phyloP scores from a whole-genome alignment of 2,329 filamentous ascomycete species.

The Calonectria ilicicola region DNA sequence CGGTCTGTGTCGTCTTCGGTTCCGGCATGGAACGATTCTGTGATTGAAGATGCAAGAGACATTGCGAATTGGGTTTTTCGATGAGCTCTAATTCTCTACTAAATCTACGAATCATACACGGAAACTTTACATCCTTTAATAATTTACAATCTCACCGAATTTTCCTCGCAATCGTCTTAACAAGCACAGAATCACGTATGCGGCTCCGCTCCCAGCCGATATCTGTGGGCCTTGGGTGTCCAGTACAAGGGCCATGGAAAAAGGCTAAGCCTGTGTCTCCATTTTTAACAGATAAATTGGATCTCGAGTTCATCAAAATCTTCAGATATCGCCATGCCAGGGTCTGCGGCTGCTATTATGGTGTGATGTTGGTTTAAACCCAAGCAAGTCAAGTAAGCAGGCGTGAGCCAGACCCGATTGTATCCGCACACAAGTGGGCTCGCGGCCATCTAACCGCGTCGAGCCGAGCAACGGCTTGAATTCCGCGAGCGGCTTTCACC shows the following conservation, averaged over 20 bases:
- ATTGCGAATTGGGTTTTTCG: not conserved
- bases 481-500: slow-evolving; percentile 13
- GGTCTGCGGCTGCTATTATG: slow-evolving; percentile 1
- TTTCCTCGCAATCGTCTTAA: not conserved
- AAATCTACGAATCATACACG: not conserved
- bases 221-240: slow-evolving; percentile 4
- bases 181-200: not conserved
- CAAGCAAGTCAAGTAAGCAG: not conserved
- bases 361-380: not conserved
- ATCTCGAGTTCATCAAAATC: not conserved
- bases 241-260: not conserved
- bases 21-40: not conserved
- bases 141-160: not conserved
- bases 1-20: not conserved
- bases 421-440: slow-evolving; percentile 13
- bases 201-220: slow-evolving; percentile 8
- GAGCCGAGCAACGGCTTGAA: slow-evolving; percentile 11
- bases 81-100: not conserved
- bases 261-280: not conserved
- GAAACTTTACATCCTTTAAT: not conserved
- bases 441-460: not conserved
- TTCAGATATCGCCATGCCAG: not conserved
- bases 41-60: not conserved
- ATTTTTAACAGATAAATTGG: not conserved
- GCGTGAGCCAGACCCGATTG: not conserved